Percentiles rank a stretch among this genome's conserved stretches.
Conservation (phyloP, 345 rosid genomes). For the Durio zibethinus region DNA sequence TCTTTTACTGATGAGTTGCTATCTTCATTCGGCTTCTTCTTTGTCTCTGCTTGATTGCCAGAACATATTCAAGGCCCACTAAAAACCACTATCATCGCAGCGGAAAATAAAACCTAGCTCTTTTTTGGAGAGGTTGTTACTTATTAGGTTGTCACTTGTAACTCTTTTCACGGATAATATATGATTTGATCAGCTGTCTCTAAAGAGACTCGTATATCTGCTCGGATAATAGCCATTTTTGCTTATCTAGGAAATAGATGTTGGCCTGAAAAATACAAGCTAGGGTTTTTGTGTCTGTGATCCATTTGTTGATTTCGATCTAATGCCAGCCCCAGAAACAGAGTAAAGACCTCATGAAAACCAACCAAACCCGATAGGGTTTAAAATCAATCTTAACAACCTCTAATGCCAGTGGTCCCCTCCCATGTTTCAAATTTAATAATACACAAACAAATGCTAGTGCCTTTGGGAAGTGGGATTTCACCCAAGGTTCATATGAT, state of each 20-base stretch:
- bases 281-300: not conserved
- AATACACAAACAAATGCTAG: not conserved
- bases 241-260: not conserved
- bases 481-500: not conserved
- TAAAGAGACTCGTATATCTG: not conserved
- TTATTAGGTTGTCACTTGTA: not conserved
- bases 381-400: not conserved
- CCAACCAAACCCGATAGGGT: not conserved
- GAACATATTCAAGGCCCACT: conserved; percentile 7
- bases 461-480: not conserved
- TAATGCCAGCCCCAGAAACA: not conserved
- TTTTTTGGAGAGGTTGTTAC: not conserved
- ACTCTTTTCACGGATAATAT: not conserved
- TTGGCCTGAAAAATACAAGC: not conserved
- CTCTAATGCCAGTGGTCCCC: conserved; percentile 10
- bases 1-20: conserved; percentile 17
- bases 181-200: not conserved
- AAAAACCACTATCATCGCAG: not conserved
- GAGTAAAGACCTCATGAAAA: not conserved
- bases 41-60: conserved; percentile 6
- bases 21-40: not conserved
- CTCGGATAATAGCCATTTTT: not conserved
- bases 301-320: not conserved
- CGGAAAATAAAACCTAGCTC: not conserved
- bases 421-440: conserved; percentile 13